A percentile compares a stretch with the other conserved stretches of the same genome.
phyloP scores from a whole-genome alignment of 2,329 filamentous ascomycete genomes.

The Aspergillus arachidicola region DNA sequence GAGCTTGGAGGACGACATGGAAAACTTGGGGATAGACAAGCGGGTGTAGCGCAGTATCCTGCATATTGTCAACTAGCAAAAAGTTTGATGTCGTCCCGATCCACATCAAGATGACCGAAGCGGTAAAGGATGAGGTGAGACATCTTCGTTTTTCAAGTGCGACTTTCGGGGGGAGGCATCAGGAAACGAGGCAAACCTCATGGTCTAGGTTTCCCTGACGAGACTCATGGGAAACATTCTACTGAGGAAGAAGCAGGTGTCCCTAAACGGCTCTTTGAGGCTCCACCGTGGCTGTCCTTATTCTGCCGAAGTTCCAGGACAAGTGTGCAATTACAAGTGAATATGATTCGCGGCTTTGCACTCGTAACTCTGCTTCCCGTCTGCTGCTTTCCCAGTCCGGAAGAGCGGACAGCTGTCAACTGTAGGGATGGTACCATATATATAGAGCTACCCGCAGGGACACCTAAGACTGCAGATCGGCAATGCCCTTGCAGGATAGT shows the following conservation, averaged over 20 bases:
- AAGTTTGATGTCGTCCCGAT: background rate
- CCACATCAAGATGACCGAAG: background rate
- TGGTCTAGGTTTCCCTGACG: background rate
- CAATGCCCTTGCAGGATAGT: constrained; percentile 4
- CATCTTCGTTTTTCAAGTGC: background rate
- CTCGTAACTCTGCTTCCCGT: background rate
- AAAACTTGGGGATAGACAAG: constrained; percentile 59
- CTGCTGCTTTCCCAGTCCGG: background rate
- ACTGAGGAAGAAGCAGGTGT: background rate
- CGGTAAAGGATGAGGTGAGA: background rate
- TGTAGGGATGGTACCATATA: constrained; percentile 5
- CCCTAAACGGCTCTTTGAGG: background rate
- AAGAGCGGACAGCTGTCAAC: constrained; percentile 1
- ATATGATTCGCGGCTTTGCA: constrained; percentile 4
- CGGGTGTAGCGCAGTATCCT: background rate
- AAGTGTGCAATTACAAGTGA: background rate
- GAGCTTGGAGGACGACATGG: constrained; percentile 75
- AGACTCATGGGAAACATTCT: background rate
- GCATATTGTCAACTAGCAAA: background rate
- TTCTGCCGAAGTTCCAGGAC: background rate
- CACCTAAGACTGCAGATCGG: background rate
- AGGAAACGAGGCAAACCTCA: background rate
- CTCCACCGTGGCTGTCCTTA: background rate
- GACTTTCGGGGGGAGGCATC: background rate
- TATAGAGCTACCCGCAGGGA: background rate